These are phyloP conservation scores for Tolypocladium tundrense DNA, from an alignment of 2,329 filamentous ascomycete genomes.

Conservation along the genomic window DNA sequence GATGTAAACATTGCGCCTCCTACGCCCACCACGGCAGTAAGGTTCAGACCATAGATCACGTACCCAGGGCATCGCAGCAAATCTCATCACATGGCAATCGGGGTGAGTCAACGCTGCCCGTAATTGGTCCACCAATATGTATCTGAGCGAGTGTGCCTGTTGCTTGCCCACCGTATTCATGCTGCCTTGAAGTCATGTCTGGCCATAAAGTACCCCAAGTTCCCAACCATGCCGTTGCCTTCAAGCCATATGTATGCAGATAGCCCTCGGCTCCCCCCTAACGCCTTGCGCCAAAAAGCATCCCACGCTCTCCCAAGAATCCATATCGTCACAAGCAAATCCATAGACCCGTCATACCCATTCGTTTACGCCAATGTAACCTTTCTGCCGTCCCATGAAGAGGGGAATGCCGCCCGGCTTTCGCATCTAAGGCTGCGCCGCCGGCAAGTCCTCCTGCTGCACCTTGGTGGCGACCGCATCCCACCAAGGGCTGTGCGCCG, in stretches of 20 bases:
- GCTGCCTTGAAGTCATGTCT: neutral
- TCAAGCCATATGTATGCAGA: neutral
- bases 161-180: neutral
- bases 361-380: neutral
- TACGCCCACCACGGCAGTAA: neutral
- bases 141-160: neutral
- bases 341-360: neutral
- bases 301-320: neutral
- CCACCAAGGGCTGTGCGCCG: constrained; percentile 61
- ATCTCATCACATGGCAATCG: neutral
- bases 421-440: constrained; percentile 5
- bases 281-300: neutral
- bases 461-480: constrained; percentile 52
- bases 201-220: neutral
- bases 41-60: neutral
- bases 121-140: neutral
- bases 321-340: neutral
- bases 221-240: neutral
- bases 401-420: neutral
- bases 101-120: neutral
- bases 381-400: neutral
- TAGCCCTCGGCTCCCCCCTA: neutral
- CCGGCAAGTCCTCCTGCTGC: constrained; percentile 27
- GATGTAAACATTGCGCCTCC: neutral
- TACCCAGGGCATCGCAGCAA: neutral